Conservation (phyloP, 257 asterid species). For the Thymus quinquecostatus region DNA sequence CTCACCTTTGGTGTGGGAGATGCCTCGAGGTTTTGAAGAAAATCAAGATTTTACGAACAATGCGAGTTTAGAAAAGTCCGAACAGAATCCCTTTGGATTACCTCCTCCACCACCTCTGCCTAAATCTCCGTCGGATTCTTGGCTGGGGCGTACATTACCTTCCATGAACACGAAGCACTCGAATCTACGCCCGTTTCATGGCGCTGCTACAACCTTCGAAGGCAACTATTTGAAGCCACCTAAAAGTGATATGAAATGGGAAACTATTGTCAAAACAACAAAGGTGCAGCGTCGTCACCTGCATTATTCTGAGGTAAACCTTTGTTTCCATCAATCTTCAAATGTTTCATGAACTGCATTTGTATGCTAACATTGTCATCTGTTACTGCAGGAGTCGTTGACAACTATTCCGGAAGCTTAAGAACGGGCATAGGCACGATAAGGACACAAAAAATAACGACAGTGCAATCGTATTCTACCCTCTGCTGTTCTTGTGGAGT, state of each 20-base stretch:
- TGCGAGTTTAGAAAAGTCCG: slow-evolving; percentile 33
- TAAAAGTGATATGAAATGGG: slow-evolving; percentile 56
- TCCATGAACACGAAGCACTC: slow-evolving; percentile 53
- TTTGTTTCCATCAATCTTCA: slow-evolving; percentile 9
- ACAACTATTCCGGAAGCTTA: slow-evolving; percentile 57
- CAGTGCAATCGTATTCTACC: background rate
- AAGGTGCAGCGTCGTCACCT: slow-evolving; percentile 49
- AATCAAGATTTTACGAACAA: slow-evolving; percentile 29
- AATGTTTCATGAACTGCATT: background rate
- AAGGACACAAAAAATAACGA: slow-evolving; percentile 17
- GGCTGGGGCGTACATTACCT: slow-evolving; percentile 93
- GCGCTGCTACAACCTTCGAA: slow-evolving; percentile 28
- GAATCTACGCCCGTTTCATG: slow-evolving; percentile 33
- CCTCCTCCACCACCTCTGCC: slow-evolving; percentile 81
- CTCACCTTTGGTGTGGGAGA: slow-evolving; percentile 1
- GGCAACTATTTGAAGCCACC: slow-evolving; percentile 41
- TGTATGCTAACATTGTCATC: slow-evolving; percentile 14
- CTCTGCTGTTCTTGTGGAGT: slow-evolving; percentile 21
- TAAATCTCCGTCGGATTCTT: slow-evolving; percentile 89
- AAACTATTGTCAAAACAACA: slow-evolving; percentile 61
- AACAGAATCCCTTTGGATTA: slow-evolving; percentile 17
- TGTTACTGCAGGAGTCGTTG: slow-evolving; percentile 50
- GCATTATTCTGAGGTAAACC: slow-evolving; percentile 54
- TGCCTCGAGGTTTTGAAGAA: slow-evolving; percentile 26
- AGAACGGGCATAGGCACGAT: slow-evolving; percentile 7